These are phyloP conservation scores for Cairneyella variabilis DNA, from an alignment of 495 filamentous ascomycete species.

Conservation along the genomic window DNA sequence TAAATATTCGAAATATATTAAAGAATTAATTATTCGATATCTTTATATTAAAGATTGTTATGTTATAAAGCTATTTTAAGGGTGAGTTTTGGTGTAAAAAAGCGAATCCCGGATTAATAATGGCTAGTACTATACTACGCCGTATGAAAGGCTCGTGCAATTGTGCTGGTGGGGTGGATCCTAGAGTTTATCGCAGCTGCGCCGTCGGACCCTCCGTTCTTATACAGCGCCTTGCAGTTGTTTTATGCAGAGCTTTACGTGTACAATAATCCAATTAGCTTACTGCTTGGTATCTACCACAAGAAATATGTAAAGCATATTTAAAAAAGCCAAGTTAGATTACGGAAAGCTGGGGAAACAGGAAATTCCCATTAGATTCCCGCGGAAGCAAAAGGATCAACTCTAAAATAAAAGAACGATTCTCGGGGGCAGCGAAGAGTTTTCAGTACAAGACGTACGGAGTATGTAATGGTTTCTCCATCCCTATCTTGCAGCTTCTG, in stretches of 20 bases:
- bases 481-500: not conserved
- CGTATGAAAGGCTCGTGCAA: conserved; percentile 10
- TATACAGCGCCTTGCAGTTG: not conserved
- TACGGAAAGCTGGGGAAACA: not conserved
- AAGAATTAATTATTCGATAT: too few species aligned
- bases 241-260: not conserved
- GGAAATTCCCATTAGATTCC: not conserved
- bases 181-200: conserved; percentile 14
- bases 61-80: too few species aligned
- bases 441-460: not conserved
- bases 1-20: too few species aligned
- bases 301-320: not conserved
- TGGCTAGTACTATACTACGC: too few species aligned
- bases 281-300: not conserved
- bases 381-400: not conserved
- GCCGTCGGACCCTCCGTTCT: not conserved
- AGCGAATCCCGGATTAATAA: too few species aligned
- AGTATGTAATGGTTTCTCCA: not conserved
- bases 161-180: conserved; percentile 11
- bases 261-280: not conserved
- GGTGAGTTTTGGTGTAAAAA: too few species aligned
- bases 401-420: not conserved
- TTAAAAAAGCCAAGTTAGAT: not conserved
- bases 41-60: too few species aligned
- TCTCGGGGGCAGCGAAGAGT: not conserved